These are phyloP conservation scores for Trichoderma guizhouense DNA, from an alignment of 2,329 filamentous ascomycete species.

Conservation along the genomic window DNA sequence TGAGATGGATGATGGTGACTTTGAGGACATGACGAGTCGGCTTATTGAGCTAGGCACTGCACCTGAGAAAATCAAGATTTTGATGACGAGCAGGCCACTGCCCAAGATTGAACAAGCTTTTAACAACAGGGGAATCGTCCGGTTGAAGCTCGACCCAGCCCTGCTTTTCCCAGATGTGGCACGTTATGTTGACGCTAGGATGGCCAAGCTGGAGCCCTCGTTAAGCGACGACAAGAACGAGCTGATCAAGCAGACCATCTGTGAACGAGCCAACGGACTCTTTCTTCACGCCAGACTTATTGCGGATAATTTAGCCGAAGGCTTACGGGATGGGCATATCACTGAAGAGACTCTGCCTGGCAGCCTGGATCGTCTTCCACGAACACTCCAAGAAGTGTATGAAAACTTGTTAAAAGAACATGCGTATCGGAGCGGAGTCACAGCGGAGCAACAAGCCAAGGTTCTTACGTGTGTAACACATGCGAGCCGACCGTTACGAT, in stretches of 20 bases:
- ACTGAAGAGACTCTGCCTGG: not conserved
- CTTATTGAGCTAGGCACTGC: not conserved
- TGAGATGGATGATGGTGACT: slow-evolving; percentile 1
- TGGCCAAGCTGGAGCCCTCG: not conserved
- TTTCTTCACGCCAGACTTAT: not conserved
- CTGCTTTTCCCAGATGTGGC: not conserved
- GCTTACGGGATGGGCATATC: not conserved
- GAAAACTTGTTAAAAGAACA: not conserved
- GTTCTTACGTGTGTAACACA: not conserved
- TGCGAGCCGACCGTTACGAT: not conserved
- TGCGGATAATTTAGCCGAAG: not conserved
- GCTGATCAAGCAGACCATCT: not conserved
- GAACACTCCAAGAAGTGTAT: not conserved
- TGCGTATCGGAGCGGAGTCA: not conserved
- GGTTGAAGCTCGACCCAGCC: not conserved
- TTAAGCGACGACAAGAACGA: not conserved
- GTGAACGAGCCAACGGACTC: not conserved
- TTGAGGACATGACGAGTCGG: not conserved
- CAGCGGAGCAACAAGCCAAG: not conserved
- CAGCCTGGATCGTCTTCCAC: not conserved
- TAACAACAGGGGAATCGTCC: not conserved
- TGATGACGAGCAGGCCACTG: not conserved
- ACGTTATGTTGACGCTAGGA: not conserved
- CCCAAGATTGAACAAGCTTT: not conserved
- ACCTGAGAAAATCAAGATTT: not conserved